Percentiles rank a stretch among this genome's conserved stretches.
phyloP scores from a whole-genome alignment of 805 yeast species.

The Candida ulmi region DNA sequence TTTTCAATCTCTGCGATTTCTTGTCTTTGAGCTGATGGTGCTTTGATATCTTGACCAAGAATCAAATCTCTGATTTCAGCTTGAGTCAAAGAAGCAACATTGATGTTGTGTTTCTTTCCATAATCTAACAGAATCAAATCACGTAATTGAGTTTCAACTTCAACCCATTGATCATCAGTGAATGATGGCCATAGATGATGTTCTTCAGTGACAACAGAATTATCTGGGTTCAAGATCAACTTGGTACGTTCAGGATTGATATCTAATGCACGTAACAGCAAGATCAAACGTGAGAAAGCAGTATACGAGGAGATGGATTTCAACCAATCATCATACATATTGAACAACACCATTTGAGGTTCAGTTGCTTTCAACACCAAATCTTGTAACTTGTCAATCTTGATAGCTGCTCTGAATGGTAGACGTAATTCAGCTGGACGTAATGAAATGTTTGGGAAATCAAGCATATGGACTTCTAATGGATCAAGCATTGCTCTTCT shows the following conservation, averaged over 20 bases:
- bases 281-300: slow-evolving; percentile 83
- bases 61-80: slow-evolving; percentile 91
- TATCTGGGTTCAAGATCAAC: slow-evolving; percentile 69
- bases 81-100: slow-evolving; percentile 82
- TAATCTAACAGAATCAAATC: slow-evolving; percentile 84
- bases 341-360: slow-evolving; percentile 88
- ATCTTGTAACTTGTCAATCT: slow-evolving; percentile 73
- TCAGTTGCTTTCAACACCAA: slow-evolving; percentile 82
- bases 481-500: slow-evolving; percentile 93
- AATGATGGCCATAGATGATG: slow-evolving; percentile 95
- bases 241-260: slow-evolving; percentile 74
- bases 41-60: slow-evolving; percentile 87
- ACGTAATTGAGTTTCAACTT: slow-evolving; percentile 79
- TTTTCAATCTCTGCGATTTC: slow-evolving; percentile 72
- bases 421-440: slow-evolving; percentile 84
- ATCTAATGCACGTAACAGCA: slow-evolving; percentile 77
- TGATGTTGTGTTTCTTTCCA: slow-evolving; percentile 78
- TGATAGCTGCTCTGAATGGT: slow-evolving; percentile 85
- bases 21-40: slow-evolving; percentile 85
- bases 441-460: slow-evolving; percentile 87
- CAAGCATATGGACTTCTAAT: slow-evolving; percentile 92
- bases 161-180: slow-evolving; percentile 85
- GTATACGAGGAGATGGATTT: slow-evolving; percentile 79
- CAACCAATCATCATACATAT: slow-evolving; percentile 94
- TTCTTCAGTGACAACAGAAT: slow-evolving; percentile 58